Base-by-base conservation (phyloP, 352 stramenopile species). In the Phytophthora uliginosa region DNA sequence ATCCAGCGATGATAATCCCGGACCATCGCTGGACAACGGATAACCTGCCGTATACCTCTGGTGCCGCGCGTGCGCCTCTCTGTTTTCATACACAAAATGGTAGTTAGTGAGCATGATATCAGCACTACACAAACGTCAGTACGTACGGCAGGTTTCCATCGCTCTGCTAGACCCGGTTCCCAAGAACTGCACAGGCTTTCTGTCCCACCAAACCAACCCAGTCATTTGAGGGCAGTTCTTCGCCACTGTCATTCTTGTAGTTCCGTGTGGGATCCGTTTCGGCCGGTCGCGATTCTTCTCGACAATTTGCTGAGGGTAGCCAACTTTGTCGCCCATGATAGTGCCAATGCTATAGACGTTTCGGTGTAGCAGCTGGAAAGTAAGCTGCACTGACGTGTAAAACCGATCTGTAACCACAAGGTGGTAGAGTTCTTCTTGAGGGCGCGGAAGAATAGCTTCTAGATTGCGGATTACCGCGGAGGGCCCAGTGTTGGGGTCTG, bases 381-480 rank as follows among this genome's bases (percentile, higher is more conserved):
- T 31, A 0, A 76, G 62, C 22, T 65, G 57, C 1, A 68, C 56
- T 10, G 69, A 76, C 2, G 62, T 76, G n/a, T 76, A 76, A n/a
- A 71, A 76, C 9, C 69, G 26, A 54, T 65, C 69, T 4, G 69
- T 68, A 5, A 68, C 62, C 0, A 76, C 45, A 10, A 55, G 18
- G 34, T 69, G 54, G 10, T 64, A 64, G 2, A 59, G 22, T 3
- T 20, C 53, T 15, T 50, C 51, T 13, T 47, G 5, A 5, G 12
- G 12, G 13, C 31, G 10, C 17, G 58, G 59, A 15, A 74, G 47
- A 4, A 68, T 42, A 0, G 40, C 59, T 31, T 69, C 36, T 2
- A 69, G 31, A 34, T 72, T 74, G 13, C 66, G 15, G 13, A 73
- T 59, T 3, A 73, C 59, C 5, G 51, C 58, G 13, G 58, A 28